Base-by-base conservation (phyloP, 2,329 filamentous ascomycete species). In the Zopfia rhizophila region DNA sequence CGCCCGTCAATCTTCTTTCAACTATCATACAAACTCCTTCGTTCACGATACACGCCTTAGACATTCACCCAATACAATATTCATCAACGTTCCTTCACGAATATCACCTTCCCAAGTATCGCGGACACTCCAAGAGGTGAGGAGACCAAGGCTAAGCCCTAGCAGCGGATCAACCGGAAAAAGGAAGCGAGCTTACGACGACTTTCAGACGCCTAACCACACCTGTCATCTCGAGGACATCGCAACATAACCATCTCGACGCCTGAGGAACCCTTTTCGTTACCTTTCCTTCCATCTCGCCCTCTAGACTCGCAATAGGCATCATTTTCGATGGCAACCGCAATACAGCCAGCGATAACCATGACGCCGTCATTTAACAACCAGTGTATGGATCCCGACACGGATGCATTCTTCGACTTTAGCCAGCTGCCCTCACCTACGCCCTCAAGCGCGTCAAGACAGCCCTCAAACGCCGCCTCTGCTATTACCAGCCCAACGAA, bases 401-500 rank as follows among this genome's bases (percentile, higher is more conserved):
- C 72, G 23, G 71, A 72, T 27, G 56, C 58, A 10, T 73, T 72
- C 61, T 72, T 76, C 63, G 72, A 76, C 65, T 89, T 87, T 71
- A 85, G 87, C 63, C 78, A 78, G 54, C 70, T 82, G 40, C 75
- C 77, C 53, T 86, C 83, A 60, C 79, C 83, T 48, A 86, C 85
- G 10, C 83, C 86, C 3, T 69, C 79, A 5, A 68, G 73, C 12
- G 71, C 75, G n/a, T 71, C 70, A 39, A 63, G 65, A 45, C 63
- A 88, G 83, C 73, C 72, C 23, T 70, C 77, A 31, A 79, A 77
- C 56, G 77, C 82, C 6, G 68, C 80, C 6, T 74, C 81, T 4
- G 75, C 78, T 52, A 79, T 82, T 39, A 74, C 81, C 30, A 76
- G 79, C 44, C 79, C 83, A 4, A 80, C 83, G n/a, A 74, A 72